A percentile compares a stretch with the other conserved stretches of the same genome.
These are phyloP conservation scores for Backusella morwellensis DNA, from an alignment of 192 early-diverging fungal species.

Conservation along the genomic window DNA sequence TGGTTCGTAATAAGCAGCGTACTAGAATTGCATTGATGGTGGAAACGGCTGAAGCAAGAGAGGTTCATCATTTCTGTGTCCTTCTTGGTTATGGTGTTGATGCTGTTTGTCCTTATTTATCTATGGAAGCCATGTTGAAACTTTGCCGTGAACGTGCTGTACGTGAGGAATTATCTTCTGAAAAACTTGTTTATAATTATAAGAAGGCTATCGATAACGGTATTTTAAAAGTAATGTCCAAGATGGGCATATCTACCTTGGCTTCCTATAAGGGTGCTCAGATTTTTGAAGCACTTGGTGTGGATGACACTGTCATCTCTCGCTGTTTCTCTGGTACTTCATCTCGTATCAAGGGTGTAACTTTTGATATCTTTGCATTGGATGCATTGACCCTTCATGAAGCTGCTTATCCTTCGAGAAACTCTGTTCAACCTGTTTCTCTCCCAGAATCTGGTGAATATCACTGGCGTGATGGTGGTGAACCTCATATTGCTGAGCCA, in stretches of 20 bases:
- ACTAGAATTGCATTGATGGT: constrained; percentile 85
- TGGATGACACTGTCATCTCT: constrained; percentile 84
- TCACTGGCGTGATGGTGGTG: constrained; percentile 95
- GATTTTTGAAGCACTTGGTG: constrained; percentile 96
- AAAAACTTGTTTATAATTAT: constrained; percentile 81
- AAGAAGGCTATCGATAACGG: constrained; percentile 90
- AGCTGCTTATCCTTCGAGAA: constrained; percentile 73
- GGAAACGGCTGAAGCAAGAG: constrained; percentile 93
- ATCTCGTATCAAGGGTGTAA: constrained; percentile 92
- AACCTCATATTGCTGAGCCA: constrained; percentile 92
- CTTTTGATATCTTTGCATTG: constrained; percentile 74
- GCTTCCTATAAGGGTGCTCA: constrained; percentile 99
- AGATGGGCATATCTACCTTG: constrained; percentile 99
- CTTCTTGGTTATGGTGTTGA: constrained; percentile 96
- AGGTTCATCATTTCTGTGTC: constrained; percentile 96
- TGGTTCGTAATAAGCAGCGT: constrained; percentile 87
- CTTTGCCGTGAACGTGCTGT: constrained; percentile 81
- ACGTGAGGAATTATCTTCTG: constrained; percentile 57
- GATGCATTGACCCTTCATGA: constrained; percentile 90
- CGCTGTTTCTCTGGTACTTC: constrained; percentile 96
- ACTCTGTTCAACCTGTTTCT: constrained; percentile 57
- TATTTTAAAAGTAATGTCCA: constrained; percentile 98
- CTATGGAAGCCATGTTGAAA: constrained; percentile 89
- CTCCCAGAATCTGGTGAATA: constrained; percentile 95
- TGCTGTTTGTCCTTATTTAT: constrained; percentile 92